Base-by-base conservation (phyloP, 352 stramenopile species). In the Phytophthora brassicae region DNA sequence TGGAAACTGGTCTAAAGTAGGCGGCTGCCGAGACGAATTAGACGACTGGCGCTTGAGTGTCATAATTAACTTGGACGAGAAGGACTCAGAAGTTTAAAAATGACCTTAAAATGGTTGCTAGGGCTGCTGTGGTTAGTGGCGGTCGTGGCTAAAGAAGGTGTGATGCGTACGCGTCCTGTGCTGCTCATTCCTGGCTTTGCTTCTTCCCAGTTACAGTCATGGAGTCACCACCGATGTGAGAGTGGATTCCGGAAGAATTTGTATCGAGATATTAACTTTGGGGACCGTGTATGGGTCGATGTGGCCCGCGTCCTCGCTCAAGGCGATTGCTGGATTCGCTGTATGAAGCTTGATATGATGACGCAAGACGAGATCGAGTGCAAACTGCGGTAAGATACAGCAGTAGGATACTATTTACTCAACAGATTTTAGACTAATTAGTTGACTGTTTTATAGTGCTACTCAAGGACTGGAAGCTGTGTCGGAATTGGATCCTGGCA, bases 161-260 rank as follows among this genome's bases (percentile, higher is more conserved):
- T 44, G 41, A 62, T 61, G 42, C 48, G 38, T 9, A 81, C 77
- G 58, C 75, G 81, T 3, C 84, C 84, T 0, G 80, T 93, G 60
- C 64, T 93, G 51, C 68, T 93, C 39, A 72, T 93, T 24, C 84
- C 84, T 22, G 84, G 84, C 57, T 93, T 91, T 39, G 84, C 84
- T 36, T 93, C 81, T 6, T 86, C 84, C 28, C 84, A 93, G 57
- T 70, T 93, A n/a, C 72, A 89, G 23, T 72, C 80, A 14, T 93
- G 84, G 84, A 82, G 79, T 47, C 76, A 80, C 50, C 57, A 72
- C 41, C 68, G 63, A 36, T 92, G 83, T 56, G 60, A 77, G 51
- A 81, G 72, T 6, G 66, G 76, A 41, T 85, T 93, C 65, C 79
- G 84, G 70, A 83, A 86, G 62, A 90, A 90, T 47, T 70, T 93